Conservation (phyloP, 495 filamentous ascomycete genomes). For the Penicillium riverlandense region DNA sequence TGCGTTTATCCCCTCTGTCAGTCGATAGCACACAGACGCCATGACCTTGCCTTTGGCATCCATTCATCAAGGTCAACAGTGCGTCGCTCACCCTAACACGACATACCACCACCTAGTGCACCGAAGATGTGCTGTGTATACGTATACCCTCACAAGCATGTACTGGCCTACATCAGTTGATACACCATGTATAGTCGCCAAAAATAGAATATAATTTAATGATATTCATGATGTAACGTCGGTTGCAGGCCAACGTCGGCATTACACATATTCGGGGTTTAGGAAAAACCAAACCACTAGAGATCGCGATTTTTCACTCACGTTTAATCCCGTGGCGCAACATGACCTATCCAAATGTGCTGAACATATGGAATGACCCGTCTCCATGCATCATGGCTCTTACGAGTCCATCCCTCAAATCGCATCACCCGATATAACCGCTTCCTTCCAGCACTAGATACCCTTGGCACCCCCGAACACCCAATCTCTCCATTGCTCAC, state of each 20-base stretch:
- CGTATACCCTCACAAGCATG: background rate
- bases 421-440: slow-evolving; percentile 11
- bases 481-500: slow-evolving; percentile 11
- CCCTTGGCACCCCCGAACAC: slow-evolving; percentile 2
- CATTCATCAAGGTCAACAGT: too few species aligned
- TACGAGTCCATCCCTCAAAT: slow-evolving; percentile 8
- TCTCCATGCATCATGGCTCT: slow-evolving; percentile 12
- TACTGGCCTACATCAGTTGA: background rate
- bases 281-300: slow-evolving; percentile 6
- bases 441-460: slow-evolving; percentile 17
- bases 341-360: background rate
- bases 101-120: background rate
- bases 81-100: background rate
- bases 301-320: too few species aligned
- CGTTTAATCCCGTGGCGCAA: too few species aligned
- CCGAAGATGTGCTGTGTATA: background rate
- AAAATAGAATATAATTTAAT: too few species aligned
- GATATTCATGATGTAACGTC: background rate
- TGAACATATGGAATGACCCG: slow-evolving; percentile 1
- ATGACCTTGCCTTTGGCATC: slow-evolving; percentile 2
- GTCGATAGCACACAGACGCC: slow-evolving; percentile 8
- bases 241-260: background rate
- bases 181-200: too few species aligned
- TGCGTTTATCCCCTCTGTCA: slow-evolving; percentile 13
- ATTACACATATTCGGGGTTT: background rate